Conservation (phyloP, 192 early-diverging fungal species). For the Coemansia sp. region DNA sequence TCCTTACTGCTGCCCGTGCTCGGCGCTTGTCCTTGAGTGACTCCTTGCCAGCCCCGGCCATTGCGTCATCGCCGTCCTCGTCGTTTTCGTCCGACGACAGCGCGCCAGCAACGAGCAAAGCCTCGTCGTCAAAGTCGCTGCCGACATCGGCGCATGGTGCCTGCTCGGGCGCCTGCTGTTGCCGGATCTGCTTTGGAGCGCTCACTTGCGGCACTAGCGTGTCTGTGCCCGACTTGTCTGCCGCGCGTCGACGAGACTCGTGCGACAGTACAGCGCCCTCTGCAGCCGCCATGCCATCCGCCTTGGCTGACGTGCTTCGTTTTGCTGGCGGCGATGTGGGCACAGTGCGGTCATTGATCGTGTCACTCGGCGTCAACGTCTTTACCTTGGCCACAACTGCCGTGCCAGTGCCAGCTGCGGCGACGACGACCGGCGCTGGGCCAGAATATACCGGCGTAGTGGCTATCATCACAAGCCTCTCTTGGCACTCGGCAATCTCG, state of each 20-base stretch:
- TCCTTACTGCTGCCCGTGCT: constrained; percentile 13
- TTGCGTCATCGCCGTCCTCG: background rate
- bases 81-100: background rate
- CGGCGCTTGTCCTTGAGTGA: constrained; percentile 11
- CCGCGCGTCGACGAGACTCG: background rate
- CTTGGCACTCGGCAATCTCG: constrained; percentile 42
- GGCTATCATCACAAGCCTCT: constrained; percentile 32
- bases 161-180: background rate
- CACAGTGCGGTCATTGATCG: constrained; percentile 33
- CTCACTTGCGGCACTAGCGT: background rate
- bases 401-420: background rate
- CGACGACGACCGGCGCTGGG: background rate
- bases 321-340: constrained; percentile 24
- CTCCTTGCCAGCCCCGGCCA: background rate
- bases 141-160: background rate
- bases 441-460: background rate
- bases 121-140: background rate
- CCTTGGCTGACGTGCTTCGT: background rate
- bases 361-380: background rate
- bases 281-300: background rate
- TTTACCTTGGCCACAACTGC: background rate
- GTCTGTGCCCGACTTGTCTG: background rate
- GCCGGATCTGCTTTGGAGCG: background rate
- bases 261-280: background rate
- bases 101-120: background rate